These are phyloP conservation scores for Aspergillus sp. DNA, from an alignment of 2,329 filamentous ascomycete genomes.

Conservation along the genomic window DNA sequence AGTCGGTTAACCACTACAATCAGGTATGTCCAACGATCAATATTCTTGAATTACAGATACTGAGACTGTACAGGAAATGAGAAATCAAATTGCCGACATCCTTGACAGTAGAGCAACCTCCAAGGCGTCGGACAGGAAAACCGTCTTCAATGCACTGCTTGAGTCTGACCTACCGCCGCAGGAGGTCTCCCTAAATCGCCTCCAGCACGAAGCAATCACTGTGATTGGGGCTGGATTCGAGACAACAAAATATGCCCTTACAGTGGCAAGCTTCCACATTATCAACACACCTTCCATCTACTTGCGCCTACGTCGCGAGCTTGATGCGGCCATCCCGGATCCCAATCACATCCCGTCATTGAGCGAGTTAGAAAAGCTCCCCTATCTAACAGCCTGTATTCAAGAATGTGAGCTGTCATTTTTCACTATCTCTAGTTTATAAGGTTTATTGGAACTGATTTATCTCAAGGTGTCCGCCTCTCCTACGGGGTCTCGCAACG, in stretches of 20 bases:
- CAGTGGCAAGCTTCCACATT: conserved; percentile 32
- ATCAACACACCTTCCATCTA: conserved; percentile 26
- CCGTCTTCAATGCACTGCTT: conserved; percentile 27
- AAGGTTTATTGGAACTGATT: background rate
- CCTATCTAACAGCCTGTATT: conserved; percentile 25
- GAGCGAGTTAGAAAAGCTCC: conserved; percentile 30
- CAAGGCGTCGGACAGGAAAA: conserved; percentile 3
- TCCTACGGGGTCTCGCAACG: conserved; percentile 10
- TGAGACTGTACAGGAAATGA: conserved; percentile 6
- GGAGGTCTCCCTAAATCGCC: conserved; percentile 31
- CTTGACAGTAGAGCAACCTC: background rate
- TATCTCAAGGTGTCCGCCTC: conserved; percentile 9
- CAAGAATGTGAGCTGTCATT: conserved; percentile 8
- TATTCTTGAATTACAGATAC: background rate
- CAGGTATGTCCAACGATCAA: background rate
- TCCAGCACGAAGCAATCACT: conserved; percentile 28
- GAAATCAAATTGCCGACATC: conserved; percentile 6
- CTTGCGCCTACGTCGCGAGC: conserved; percentile 25
- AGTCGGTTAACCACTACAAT: conserved; percentile 9
- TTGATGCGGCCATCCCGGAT: conserved; percentile 26
- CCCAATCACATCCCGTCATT: conserved; percentile 13
- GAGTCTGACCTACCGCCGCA: conserved; percentile 34
- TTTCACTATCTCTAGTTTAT: background rate
- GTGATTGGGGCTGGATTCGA: conserved; percentile 30
- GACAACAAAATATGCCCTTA: conserved; percentile 27